Conservation (phyloP, 495 filamentous ascomycete genomes). For the Neurospora sp. region DNA sequence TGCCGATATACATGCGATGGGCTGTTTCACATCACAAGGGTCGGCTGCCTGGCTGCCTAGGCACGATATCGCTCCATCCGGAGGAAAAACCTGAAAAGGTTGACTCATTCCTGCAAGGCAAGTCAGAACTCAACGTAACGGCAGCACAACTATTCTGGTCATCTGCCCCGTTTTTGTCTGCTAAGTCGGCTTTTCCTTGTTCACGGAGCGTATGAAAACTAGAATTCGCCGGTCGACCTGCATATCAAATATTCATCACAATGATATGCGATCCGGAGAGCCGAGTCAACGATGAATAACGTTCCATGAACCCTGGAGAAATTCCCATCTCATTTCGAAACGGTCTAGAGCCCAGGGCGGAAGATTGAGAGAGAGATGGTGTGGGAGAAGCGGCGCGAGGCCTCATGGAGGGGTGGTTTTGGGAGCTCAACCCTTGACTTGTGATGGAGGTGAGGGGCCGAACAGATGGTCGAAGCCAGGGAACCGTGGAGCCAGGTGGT, state of each 20-base stretch:
- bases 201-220: background rate
- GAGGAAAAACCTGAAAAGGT: background rate
- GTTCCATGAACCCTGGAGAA: background rate
- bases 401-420: constrained; percentile 7
- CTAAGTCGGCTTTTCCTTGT: background rate
- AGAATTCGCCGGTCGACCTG: background rate
- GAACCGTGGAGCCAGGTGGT: constrained; percentile 8
- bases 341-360: background rate
- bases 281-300: background rate
- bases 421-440: constrained; percentile 9
- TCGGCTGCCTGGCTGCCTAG: background rate
- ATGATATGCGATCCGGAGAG: background rate
- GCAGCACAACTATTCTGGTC: background rate
- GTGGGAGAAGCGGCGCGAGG: constrained; percentile 9
- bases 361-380: constrained; percentile 15
- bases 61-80: background rate
- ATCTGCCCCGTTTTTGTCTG: background rate
- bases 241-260: background rate
- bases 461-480: constrained; percentile 4
- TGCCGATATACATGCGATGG: constrained; percentile 1
- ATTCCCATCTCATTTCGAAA: background rate
- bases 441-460: constrained; percentile 8
- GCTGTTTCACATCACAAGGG: constrained; percentile 1
- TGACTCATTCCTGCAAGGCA: background rate
- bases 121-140: background rate